Percentiles rank a stretch among this genome's conserved stretches.
These are phyloP conservation scores for Casaregolazyma suthepensis DNA, from an alignment of 1,139 yeast genomes.

Conservation along the genomic window DNA sequence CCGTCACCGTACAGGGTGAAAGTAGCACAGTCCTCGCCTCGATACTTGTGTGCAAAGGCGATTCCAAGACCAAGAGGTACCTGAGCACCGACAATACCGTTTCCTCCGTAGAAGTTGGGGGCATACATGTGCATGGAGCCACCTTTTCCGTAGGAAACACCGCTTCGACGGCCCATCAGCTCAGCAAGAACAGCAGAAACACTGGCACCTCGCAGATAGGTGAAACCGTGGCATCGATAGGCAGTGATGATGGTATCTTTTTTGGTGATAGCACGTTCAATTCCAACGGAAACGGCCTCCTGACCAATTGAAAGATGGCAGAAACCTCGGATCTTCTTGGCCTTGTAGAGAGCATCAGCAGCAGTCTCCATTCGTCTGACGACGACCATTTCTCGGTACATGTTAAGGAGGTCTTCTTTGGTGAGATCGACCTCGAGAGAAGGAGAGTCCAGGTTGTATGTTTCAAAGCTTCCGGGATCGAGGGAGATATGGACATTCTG, in stretches of 20 bases:
- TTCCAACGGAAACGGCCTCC: constrained; percentile 98
- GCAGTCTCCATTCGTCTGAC: constrained; percentile 99
- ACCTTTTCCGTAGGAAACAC: constrained; percentile 96
- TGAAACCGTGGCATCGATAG: constrained; percentile 98
- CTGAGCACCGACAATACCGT: constrained; percentile 99
- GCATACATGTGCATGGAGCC: constrained; percentile 99
- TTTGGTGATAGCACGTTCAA: constrained; percentile 84
- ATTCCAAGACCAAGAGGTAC: constrained; percentile 97
- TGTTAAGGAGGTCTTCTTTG: constrained; percentile 71
- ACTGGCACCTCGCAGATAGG: constrained; percentile 91
- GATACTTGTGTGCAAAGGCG: constrained; percentile 95
- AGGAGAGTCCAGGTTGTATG: constrained; percentile 70
- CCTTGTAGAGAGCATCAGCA: constrained; percentile 94
- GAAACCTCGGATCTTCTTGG: constrained; percentile 97
- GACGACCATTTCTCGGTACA: constrained; percentile 94
- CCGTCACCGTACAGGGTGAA: constrained; percentile 97
- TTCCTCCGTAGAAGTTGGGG: constrained; percentile 94
- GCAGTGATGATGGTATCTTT: constrained; percentile 90
- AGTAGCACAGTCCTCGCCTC: constrained; percentile 66
- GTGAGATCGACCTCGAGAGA: constrained; percentile 67
- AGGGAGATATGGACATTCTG: constrained; percentile 40
- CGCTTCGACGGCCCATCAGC: constrained; percentile 92
- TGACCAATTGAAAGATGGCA: constrained; percentile 99
- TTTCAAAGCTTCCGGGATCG: constrained; percentile 78
- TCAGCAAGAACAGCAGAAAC: constrained; percentile 90